Percentiles rank a stretch among this genome's conserved stretches.
Conservation (phyloP, 2,329 filamentous ascomycete species). For the Trichoderma asperellum region DNA sequence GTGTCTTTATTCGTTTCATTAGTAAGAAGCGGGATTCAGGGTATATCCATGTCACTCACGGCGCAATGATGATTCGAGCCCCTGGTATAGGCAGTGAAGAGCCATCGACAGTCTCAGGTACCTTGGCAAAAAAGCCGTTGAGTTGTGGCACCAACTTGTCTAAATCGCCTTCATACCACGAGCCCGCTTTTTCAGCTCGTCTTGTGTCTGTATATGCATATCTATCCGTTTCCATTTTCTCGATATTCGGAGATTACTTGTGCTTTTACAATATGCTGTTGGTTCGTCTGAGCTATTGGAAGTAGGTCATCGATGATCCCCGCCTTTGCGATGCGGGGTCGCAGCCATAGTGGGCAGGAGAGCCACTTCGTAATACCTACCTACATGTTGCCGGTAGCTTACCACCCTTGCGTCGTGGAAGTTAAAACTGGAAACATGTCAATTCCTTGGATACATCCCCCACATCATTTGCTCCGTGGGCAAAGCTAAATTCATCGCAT, state of each 20-base stretch:
- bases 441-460: not conserved
- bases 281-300: not conserved
- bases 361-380: not conserved
- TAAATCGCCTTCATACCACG: slow-evolving; percentile 77
- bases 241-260: not conserved
- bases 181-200: slow-evolving; percentile 76
- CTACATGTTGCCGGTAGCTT: not conserved
- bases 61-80: slow-evolving; percentile 86
- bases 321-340: slow-evolving; percentile 30
- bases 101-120: slow-evolving; percentile 67
- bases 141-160: slow-evolving; percentile 69
- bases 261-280: not conserved
- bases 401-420: not conserved
- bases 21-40: not conserved
- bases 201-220: slow-evolving; percentile 39
- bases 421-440: not conserved
- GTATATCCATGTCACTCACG: slow-evolving; percentile 66
- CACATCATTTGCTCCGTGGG: not conserved
- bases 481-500: not conserved
- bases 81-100: slow-evolving; percentile 66
- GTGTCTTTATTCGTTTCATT: slow-evolving; percentile 63
- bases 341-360: not conserved
- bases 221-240: slow-evolving; percentile 5
- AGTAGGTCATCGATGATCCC: not conserved
- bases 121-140: slow-evolving; percentile 71